Base-by-base conservation (phyloP, 2,329 filamentous ascomycete genomes). In the Sporothrix mexicana region DNA sequence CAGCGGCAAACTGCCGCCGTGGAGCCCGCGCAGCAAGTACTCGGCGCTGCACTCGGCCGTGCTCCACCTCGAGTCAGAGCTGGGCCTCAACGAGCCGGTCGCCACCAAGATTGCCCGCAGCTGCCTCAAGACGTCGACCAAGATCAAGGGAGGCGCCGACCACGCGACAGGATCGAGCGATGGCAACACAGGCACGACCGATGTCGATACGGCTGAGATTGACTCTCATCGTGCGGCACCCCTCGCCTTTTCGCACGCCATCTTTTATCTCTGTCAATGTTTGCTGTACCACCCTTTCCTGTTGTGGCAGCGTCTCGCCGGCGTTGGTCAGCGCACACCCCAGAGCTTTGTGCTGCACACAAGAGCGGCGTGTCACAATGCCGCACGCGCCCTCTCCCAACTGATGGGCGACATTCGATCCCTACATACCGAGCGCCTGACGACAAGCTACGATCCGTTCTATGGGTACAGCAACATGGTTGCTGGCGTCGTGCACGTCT, bases 21-120 rank as follows among this genome's bases (percentile, higher is more conserved):
- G 51, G 51, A 53, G 51, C n/a, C 51, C 51, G 17, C 51, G 51
- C 51, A 53, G 51, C 51, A 23, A 53, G 15, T 53, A 53, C n/a
- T 53, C 51, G 6, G 51, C 51, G 8, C n/a, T 53, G 8, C 51
- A 53, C 51, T 53, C 51, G n/a, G 51, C 51, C 6, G 51, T 53
- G 1, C 7, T 53, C 7, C 51, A 23, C n/a, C 10, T 23, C 1
- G 51, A 53, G 15, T 53, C 51, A 20, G 51, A 53, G 51, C 51
- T 53, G 51, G 51, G 51, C 8, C 51, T 53, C 6, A 53, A 53
- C n/a, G 51, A 53, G 51, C 51, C n/a, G 7, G 51, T 53, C 5
- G 51, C 51, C 2, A 53, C n/a, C 51, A 53, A 53, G 51, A 53
- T 53, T 10, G 51, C 51, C 6, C 6, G 51, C 8, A n/a, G 13